phyloP scores from a whole-genome alignment of 2,329 filamentous ascomycete genomes.

The Zymoseptoria pseudotritici region DNA sequence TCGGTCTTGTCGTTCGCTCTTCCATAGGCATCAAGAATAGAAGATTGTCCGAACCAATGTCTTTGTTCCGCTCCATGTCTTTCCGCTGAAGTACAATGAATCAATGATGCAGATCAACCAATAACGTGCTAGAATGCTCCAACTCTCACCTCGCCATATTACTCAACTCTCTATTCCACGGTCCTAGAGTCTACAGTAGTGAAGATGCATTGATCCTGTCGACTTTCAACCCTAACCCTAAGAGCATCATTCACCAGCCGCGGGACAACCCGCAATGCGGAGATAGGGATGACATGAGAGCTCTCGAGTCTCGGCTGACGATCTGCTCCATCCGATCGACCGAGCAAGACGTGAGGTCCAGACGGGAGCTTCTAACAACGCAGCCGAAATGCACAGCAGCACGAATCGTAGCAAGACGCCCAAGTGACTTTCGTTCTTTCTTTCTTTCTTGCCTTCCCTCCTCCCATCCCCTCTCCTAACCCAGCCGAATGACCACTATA shows the following conservation, averaged over 20 bases:
- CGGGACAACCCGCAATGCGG: neutral
- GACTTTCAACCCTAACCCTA: neutral
- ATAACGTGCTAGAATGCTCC: too few relatives aligned
- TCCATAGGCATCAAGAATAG: too few relatives aligned
- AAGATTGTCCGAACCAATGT: too few relatives aligned
- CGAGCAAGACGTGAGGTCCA: neutral
- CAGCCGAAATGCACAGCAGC: neutral
- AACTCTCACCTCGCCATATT: too few relatives aligned
- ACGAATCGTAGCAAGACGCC: neutral
- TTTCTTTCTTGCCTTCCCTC: neutral
- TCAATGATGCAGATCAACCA: too few relatives aligned
- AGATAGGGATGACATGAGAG: neutral
- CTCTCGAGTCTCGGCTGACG: neutral
- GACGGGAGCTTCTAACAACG: neutral
- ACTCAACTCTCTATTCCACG: too few relatives aligned
- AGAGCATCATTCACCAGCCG: neutral
- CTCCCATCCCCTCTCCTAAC: neutral
- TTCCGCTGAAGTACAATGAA: too few relatives aligned
- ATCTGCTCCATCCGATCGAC: neutral
- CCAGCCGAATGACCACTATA: neutral
- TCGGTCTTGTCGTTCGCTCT: too few relatives aligned
- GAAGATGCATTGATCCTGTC: neutral
- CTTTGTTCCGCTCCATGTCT: too few relatives aligned
- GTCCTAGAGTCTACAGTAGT: neutral
- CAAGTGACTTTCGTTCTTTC: neutral